Evolutionary conservation across 1,284 basidiomycete genomes (phyloP).

Genomic region (Sanghuangporus baumii): DNA sequence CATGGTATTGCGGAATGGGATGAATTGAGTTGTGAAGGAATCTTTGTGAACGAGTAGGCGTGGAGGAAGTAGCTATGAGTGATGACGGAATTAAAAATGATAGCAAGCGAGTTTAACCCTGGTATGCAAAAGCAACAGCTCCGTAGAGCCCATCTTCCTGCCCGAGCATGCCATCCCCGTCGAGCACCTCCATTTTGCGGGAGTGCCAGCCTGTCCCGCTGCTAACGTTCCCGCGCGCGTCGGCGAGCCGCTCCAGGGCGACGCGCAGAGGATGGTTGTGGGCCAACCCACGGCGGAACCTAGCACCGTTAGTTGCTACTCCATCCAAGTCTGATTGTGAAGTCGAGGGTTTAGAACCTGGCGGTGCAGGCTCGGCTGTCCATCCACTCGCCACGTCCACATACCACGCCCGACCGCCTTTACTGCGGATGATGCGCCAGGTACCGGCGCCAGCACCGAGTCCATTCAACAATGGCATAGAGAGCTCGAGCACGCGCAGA

Average conservation of each 20-base stretch:
- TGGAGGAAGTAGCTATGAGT: background rate
- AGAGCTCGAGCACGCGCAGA: conserved; percentile 85
- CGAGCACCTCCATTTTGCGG: conserved; percentile 93
- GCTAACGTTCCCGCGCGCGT: conserved; percentile 83
- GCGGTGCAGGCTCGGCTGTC: conserved; percentile 34
- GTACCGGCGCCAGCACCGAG: conserved; percentile 72
- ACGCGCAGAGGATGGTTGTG: conserved; percentile 58
- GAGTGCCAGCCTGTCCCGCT: conserved; percentile 94
- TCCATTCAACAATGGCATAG: conserved; percentile 64
- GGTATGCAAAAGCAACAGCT: conserved; percentile 88
- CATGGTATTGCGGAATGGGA: too few species aligned
- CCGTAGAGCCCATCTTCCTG: conserved; percentile 91
- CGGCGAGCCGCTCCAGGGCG: conserved; percentile 69
- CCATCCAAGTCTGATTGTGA: background rate
- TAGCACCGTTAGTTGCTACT: conserved; percentile 22
- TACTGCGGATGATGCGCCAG: conserved; percentile 87
- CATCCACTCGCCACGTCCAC: conserved; percentile 86
- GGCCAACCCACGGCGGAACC: conserved; percentile 51
- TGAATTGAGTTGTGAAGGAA: too few species aligned
- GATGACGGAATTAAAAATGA: background rate
- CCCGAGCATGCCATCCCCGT: conserved; percentile 87
- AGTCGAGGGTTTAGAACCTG: background rate
- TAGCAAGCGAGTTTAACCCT: conserved; percentile 38
- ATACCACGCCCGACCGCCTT: conserved; percentile 94
- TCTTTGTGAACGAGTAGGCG: too few species aligned